A percentile compares a stretch with the other conserved stretches of the same genome.
Conservation (phyloP, 371 early-diverging fungal species). For the Actinomortierella ambigua region DNA sequence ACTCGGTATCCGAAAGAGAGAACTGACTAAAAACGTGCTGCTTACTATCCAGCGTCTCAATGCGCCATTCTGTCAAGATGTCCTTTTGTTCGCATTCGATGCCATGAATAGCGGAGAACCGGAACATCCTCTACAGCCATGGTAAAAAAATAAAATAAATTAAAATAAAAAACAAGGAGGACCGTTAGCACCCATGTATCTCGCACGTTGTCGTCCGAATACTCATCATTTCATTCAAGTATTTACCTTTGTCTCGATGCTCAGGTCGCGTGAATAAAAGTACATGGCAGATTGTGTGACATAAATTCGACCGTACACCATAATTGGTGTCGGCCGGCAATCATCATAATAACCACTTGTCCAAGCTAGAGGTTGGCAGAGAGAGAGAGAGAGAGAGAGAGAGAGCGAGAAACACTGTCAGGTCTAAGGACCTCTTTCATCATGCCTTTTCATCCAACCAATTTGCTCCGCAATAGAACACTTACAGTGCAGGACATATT, state of each 20-base stretch:
- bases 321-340: constrained; percentile 29
- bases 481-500: constrained; percentile 38
- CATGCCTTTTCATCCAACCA: too few relatives aligned
- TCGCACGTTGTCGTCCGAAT: too few relatives aligned
- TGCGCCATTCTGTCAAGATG: constrained; percentile 44
- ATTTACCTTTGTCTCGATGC: constrained; percentile 35
- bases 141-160: too few relatives aligned
- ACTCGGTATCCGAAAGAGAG: constrained; percentile 38
- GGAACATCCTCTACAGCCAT: constrained; percentile 21
- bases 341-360: constrained; percentile 37
- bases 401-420: too few relatives aligned
- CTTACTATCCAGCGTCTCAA: constrained; percentile 35
- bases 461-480: too few relatives aligned
- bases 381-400: too few relatives aligned
- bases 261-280: constrained; percentile 41
- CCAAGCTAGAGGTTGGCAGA: constrained; percentile 28
- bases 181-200: too few relatives aligned
- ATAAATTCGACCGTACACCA: constrained; percentile 36
- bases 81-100: constrained; percentile 46
- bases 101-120: constrained; percentile 40
- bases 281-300: constrained; percentile 47
- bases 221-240: too few relatives aligned
- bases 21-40: constrained; percentile 43
- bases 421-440: too few relatives aligned
- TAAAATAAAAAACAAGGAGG: too few relatives aligned